Percentiles rank a stretch among this genome's conserved stretches.
These are phyloP conservation scores for Monosporascus sp. DNA, from an alignment of 2,329 filamentous ascomycete genomes.

Conservation along the genomic window DNA sequence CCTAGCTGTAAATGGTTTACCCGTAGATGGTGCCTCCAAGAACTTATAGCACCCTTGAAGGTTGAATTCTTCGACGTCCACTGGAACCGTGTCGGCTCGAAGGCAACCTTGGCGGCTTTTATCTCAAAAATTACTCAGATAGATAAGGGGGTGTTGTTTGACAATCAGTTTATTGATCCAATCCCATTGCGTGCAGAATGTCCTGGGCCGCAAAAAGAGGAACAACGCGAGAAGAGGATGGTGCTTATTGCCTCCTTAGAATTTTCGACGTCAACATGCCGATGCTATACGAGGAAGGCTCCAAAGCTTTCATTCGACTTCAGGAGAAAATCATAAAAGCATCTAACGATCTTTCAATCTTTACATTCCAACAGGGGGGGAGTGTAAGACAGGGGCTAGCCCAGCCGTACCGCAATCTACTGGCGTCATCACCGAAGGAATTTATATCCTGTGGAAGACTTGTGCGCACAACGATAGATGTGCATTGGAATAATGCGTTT, in stretches of 20 bases:
- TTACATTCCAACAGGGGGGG: not conserved
- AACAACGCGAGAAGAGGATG: conserved; percentile 5
- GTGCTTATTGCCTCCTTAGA: conserved; percentile 5
- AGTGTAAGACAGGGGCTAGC: not conserved
- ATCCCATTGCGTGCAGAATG: not conserved
- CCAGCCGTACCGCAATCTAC: not conserved
- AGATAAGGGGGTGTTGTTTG: not conserved
- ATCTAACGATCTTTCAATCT: conserved; percentile 3
- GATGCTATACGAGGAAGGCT: conserved; percentile 5
- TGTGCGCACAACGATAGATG: not conserved
- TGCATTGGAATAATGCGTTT: not conserved
- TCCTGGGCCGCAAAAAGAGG: conserved; percentile 2
- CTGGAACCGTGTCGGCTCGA: not conserved
- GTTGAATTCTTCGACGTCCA: not conserved
- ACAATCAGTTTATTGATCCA: not conserved
- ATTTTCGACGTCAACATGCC: conserved; percentile 8
- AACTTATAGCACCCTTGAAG: not conserved
- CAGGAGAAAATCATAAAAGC: conserved; percentile 5
- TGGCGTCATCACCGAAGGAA: not conserved
- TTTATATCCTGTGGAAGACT: not conserved
- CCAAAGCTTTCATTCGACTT: conserved; percentile 2
- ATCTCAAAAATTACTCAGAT: not conserved
- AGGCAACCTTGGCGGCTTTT: not conserved
- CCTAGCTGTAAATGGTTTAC: not conserved
- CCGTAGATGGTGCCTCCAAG: not conserved